A percentile compares a stretch with the other conserved stretches of the same genome.
Evolutionary conservation across 2,329 filamentous ascomycete species (phyloP).

Genomic region (Ophiostoma ulmi): DNA sequence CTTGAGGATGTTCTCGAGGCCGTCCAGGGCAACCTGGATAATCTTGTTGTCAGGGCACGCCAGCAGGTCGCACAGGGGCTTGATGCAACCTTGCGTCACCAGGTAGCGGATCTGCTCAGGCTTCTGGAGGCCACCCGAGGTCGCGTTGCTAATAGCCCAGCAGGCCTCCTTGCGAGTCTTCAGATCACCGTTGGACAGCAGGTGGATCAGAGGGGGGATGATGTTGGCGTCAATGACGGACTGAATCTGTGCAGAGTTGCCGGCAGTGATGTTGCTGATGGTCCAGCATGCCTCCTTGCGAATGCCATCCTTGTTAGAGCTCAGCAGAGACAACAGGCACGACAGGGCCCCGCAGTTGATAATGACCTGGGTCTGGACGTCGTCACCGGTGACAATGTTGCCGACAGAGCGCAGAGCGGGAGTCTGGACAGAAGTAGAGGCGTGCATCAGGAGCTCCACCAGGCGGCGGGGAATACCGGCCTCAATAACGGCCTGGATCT

Average conservation of each 20-base stretch:
- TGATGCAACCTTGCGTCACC: conserved; percentile 90
- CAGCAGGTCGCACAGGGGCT: conserved; percentile 90
- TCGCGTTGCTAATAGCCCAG: conserved; percentile 99
- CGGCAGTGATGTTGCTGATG: conserved; percentile 97
- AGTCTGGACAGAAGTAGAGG: conserved; percentile 96
- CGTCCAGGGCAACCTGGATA: conserved; percentile 96
- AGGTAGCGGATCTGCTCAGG: conserved; percentile 97
- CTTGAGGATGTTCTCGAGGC: conserved; percentile 98
- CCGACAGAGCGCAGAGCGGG: conserved; percentile 94
- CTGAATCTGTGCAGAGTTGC: conserved; percentile 97
- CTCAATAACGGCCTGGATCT: conserved; percentile 98
- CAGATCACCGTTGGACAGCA: conserved; percentile 92
- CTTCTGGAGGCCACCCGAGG: conserved; percentile 95
- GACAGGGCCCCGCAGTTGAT: conserved; percentile 96
- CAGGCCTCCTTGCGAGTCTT: conserved; percentile 99
- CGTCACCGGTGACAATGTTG: conserved; percentile 97
- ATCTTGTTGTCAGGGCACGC: conserved; percentile 99
- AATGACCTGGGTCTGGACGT: conserved; percentile 98
- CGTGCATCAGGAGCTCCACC: conserved; percentile 96
- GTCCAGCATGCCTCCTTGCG: conserved; percentile 99
- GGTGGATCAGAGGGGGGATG: conserved; percentile 90
- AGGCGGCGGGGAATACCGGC: conserved; percentile 93
- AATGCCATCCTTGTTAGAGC: conserved; percentile 97
- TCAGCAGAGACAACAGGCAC: conserved; percentile 85
- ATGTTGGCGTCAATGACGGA: conserved; percentile 95